Evolutionary conservation across 345 rosid species (phyloP), one percentile per base, ranked within the genome.

Genomic region (Salix purpurea): DNA sequence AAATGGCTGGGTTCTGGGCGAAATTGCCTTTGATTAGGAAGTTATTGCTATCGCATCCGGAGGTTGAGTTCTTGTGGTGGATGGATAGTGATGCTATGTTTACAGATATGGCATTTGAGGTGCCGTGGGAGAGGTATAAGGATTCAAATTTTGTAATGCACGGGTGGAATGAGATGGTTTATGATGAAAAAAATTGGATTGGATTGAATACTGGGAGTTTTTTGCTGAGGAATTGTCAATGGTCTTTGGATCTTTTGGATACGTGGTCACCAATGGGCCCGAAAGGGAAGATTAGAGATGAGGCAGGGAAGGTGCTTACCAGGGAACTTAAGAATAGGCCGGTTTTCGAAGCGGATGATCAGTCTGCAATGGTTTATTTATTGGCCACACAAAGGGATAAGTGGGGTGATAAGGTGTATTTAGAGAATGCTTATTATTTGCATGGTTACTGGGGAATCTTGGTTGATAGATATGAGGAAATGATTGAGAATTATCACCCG

Each of bases 21-120:
- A 91, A 87, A 84, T 84, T 91, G 6, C 92, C 94, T 2, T 76
- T 91, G 89, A 86, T 91, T 21, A 71, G 94, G 70, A 90, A 87
- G 72, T 68, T 91, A 2, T 44, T 91, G 26, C 32, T 90, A 58
- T 89, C 94, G 26, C 97, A 90, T 79, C 97, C 94, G 36, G 94
- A 89, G 75, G 71, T 90, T 7, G 97, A 91, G 85, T 86, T 90
- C 18, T 48, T 91, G 3, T 90, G 94, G 97, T 91, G 92, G 92
- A 91, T 90, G 94, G 96, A 91, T 32, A 89, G 91, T 77, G 96
- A 91, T 42, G 92, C 96, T 0, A 84, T 91, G 90, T 91, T 91
- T 66, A 90, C 97, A 0, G 97, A 91, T 58, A 90, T 91, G 97
- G 86, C 88, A 2, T 91, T 90, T 30, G 94, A 91, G 83, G 84